phyloP scores from a whole-genome alignment of 2,329 filamentous ascomycete species.

The Pyrenophora tritici-repentis region DNA sequence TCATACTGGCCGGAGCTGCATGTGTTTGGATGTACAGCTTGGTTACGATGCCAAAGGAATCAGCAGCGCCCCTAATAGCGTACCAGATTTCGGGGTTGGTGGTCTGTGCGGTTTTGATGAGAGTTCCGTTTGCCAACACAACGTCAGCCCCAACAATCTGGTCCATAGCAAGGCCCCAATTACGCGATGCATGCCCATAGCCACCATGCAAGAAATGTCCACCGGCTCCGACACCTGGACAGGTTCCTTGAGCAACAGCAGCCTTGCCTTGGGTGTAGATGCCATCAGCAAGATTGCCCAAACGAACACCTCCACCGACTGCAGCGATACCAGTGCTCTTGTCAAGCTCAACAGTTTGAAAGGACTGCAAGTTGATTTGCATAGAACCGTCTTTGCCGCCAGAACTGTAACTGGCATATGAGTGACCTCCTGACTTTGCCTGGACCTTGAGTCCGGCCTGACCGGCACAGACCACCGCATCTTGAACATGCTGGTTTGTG shows the following conservation, averaged over 20 bases:
- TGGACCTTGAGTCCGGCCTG: slow-evolving; percentile 60
- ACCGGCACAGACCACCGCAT: slow-evolving; percentile 62
- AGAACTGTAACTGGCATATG: slow-evolving; percentile 60
- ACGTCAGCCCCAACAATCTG: slow-evolving; percentile 43
- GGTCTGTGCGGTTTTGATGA: slow-evolving; percentile 42
- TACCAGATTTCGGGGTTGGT: slow-evolving; percentile 50
- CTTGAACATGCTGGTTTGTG: slow-evolving; percentile 60
- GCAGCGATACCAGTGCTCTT: slow-evolving; percentile 48
- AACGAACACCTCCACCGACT: slow-evolving; percentile 56
- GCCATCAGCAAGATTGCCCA: slow-evolving; percentile 49
- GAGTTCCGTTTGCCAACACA: slow-evolving; percentile 48
- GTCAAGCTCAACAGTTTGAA: slow-evolving; percentile 53
- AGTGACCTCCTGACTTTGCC: slow-evolving; percentile 68
- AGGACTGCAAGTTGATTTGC: slow-evolving; percentile 54
- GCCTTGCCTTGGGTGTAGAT: slow-evolving; percentile 43
- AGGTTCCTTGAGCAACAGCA: slow-evolving; percentile 59
- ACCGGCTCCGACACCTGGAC: slow-evolving; percentile 52
- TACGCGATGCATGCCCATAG: slow-evolving; percentile 43
- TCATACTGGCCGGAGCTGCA: slow-evolving; percentile 33
- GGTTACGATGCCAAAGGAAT: slow-evolving; percentile 49
- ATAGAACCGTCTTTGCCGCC: slow-evolving; percentile 57
- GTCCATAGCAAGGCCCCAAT: slow-evolving; percentile 46
- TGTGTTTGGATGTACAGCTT: slow-evolving; percentile 45
- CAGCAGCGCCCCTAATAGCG: slow-evolving; percentile 50
- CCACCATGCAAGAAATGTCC: slow-evolving; percentile 46